Percentiles rank a stretch among this genome's conserved stretches.
phyloP scores from a whole-genome alignment of 139 green algal genomes.

The Picochlorum sp. region DNA sequence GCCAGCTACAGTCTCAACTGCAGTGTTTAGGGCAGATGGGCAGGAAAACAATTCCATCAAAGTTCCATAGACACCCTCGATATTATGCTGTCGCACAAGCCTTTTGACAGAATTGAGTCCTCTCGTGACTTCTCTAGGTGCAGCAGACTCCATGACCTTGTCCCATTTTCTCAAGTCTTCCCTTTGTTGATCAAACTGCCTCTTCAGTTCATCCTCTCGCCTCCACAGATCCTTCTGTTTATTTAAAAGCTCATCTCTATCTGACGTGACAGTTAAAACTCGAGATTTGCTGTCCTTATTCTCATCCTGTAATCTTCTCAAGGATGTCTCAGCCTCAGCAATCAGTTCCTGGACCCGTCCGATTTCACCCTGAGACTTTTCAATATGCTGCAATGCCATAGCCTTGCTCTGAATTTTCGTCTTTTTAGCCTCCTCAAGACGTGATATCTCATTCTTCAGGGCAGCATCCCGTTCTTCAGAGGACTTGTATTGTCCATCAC shows the following conservation, averaged over 20 bases:
- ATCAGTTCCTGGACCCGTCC: slow-evolving; percentile 8
- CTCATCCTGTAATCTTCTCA: slow-evolving; percentile 8
- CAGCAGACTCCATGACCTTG: slow-evolving; percentile 28
- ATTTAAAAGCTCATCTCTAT: slow-evolving; percentile 28
- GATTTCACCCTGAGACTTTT: slow-evolving; percentile 13
- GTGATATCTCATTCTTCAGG: slow-evolving; percentile 49
- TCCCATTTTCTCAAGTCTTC: slow-evolving; percentile 12
- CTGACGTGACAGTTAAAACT: slow-evolving; percentile 3
- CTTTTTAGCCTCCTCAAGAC: slow-evolving; percentile 18
- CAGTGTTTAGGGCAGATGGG: slow-evolving; percentile 53
- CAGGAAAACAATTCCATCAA: slow-evolving; percentile 88
- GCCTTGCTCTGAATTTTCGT: slow-evolving; percentile 13
- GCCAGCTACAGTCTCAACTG: slow-evolving; percentile 76
- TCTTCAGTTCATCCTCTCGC: slow-evolving; percentile 30
- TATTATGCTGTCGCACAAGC: slow-evolving; percentile 51
- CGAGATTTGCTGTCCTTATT: slow-evolving; percentile 7
- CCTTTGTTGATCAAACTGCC: slow-evolving; percentile 7
- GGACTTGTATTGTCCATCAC: slow-evolving; percentile 46
- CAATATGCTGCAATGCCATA: slow-evolving; percentile 6
- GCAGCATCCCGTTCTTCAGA: slow-evolving; percentile 63
- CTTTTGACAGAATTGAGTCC: slow-evolving; percentile 50
- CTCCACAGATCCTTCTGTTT: slow-evolving; percentile 49
- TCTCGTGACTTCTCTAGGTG: slow-evolving; percentile 56
- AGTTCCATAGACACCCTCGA: slow-evolving; percentile 76
- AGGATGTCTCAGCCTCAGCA: slow-evolving; percentile 15